Conservation (phyloP, 768 basidiomycete species). For the Russula emetica region DNA sequence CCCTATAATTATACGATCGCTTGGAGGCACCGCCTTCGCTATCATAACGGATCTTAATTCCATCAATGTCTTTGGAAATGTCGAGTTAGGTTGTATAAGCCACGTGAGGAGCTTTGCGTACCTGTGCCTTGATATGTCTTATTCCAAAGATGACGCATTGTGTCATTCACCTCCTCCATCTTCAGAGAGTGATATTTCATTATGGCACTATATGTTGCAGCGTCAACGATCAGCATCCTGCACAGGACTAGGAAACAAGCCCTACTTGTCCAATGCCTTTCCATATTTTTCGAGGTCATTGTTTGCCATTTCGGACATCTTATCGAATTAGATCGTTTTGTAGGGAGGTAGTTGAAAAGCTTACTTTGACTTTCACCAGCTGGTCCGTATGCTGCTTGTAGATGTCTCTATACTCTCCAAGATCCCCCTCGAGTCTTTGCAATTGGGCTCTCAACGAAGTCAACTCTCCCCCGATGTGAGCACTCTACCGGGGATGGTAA, state of each 20-base stretch:
- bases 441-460: conserved; percentile 65
- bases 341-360: conserved; percentile 11
- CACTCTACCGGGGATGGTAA: conserved; percentile 45
- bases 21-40: conserved; percentile 87
- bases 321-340: conserved; percentile 3
- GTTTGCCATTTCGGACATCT: conserved; percentile 99
- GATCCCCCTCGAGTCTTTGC: conserved; percentile 60
- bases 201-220: conserved; percentile 65
- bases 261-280: conserved; percentile 94
- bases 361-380: conserved; percentile 89
- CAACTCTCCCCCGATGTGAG: conserved; percentile 81
- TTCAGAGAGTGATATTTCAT: conserved; percentile 98
- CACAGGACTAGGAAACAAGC: conserved; percentile 1
- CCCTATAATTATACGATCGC: conserved; percentile 95
- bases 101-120: conserved; percentile 34
- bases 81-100: neutral
- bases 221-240: neutral
- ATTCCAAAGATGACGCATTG: conserved; percentile 95
- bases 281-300: conserved; percentile 96
- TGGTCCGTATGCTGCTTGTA: conserved; percentile 85
- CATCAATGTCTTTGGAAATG: conserved; percentile 78
- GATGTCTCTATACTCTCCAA: conserved; percentile 83
- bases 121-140: conserved; percentile 99
- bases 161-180: conserved; percentile 99
- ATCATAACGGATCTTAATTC: conserved; percentile 92